Evolutionary conservation across 2,329 filamentous ascomycete species (phyloP), one percentile per base, ranked within the genome.

Genomic region (Colletotrichum filicis): DNA sequence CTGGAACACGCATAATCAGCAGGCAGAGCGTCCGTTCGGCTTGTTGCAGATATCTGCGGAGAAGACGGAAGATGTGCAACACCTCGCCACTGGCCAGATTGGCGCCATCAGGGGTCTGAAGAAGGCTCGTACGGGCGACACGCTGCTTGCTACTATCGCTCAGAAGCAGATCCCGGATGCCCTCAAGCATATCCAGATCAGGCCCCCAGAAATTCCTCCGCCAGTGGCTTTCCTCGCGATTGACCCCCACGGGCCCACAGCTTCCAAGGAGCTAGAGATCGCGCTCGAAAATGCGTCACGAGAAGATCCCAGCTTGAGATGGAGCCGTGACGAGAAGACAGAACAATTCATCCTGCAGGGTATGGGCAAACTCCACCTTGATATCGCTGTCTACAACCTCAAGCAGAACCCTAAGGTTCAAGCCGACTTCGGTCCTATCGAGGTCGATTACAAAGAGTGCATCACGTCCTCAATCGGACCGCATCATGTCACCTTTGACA

Each of bases 221-320:
- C 95, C 97, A 0, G 97, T 99, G 0, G 98, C 98, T 79, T 99
- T 98, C 81, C 92, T 97, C n/a, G 94, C 95, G 73, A 92, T 98
- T 32, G 96, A 98, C 75, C 94, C 89, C 0, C 87, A 95, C 76
- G 92, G 94, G 77, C 85, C 94, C 37, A 89, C 92, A 37, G 95
- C 95, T 76, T 93, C 95, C 77, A 95, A 95, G 77, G 90, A 92
- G 71, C 90, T 99, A 6, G 90, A 94, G 68, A 90, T 93, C 6
- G 92, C 93, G 1, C 85, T 99, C 6, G 89, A 91, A 5, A 90
- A 97, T 61, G 89, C 98, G 5, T 90, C 97, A 0, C 88, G 97
- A 76, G 97, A 99, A 84, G 97, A 99, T 78, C 97, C 97, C 0
- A 98, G 95, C 81, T 86, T 99, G 26, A 91, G 97, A 69, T 94